These are phyloP conservation scores for Symmetrospora coprosmae DNA, from an alignment of 768 basidiomycete genomes.

Conservation along the genomic window DNA sequence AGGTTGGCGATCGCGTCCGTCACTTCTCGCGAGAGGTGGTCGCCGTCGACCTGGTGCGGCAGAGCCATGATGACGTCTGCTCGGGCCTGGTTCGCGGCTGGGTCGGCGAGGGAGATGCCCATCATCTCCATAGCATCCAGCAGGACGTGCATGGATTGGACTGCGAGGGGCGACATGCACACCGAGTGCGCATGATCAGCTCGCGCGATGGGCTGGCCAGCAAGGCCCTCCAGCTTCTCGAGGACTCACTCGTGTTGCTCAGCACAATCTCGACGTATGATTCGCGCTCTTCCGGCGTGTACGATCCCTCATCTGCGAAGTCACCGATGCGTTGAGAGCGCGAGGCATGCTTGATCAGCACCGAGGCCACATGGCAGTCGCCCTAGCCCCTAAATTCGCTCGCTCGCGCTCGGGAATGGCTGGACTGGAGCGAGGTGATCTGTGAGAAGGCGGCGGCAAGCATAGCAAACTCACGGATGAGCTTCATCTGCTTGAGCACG, in stretches of 20 bases:
- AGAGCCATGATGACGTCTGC: constrained; percentile 50
- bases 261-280: constrained; percentile 93
- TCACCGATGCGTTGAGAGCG: neutral
- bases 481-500: constrained; percentile 93
- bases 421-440: neutral
- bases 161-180: neutral
- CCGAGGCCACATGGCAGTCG: neutral
- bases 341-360: neutral
- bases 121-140: constrained; percentile 83
- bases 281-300: constrained; percentile 76
- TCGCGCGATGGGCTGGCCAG: neutral
- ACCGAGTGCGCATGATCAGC: neutral
- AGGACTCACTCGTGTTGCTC: constrained; percentile 52
- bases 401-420: too few species aligned
- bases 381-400: too few species aligned
- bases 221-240: neutral
- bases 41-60: constrained; percentile 62
- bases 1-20: constrained; percentile 63
- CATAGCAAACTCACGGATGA: constrained; percentile 61
- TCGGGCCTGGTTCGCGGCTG: constrained; percentile 58
- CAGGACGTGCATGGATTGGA: constrained; percentile 89
- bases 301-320: constrained; percentile 45
- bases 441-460: too few species aligned
- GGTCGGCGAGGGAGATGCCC: constrained; percentile 55
- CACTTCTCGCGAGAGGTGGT: constrained; percentile 58